Evolutionary conservation across 1,284 basidiomycete species (phyloP).

Genomic region (Meira miltonrushii): DNA sequence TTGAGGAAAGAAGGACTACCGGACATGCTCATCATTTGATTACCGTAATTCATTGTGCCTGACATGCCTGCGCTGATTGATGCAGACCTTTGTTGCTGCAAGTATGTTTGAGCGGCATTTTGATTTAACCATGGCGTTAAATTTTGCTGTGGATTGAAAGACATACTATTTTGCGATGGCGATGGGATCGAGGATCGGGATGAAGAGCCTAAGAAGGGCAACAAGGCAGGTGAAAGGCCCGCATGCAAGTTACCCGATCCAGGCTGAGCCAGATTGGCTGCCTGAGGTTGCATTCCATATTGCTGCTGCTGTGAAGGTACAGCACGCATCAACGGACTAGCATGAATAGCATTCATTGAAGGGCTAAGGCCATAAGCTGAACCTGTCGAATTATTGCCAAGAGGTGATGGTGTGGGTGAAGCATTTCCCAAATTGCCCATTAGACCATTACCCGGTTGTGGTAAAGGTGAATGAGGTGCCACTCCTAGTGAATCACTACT

Average conservation of each 20-base stretch:
- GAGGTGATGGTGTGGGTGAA: not conserved
- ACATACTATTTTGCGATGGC: not conserved
- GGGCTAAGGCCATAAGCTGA: too few species aligned
- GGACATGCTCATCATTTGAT: not conserved
- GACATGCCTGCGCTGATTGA: slow-evolving; percentile 6
- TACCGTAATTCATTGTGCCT: not conserved
- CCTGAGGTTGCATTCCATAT: not conserved
- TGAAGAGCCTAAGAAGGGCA: slow-evolving; percentile 7
- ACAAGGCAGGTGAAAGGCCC: slow-evolving; percentile 7
- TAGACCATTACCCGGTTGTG: too few species aligned
- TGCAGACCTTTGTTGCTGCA: slow-evolving; percentile 2
- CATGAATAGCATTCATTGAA: too few species aligned
- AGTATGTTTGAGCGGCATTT: not conserved
- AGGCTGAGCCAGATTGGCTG: not conserved
- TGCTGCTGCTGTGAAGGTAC: slow-evolving; percentile 10
- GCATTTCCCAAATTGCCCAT: too few species aligned
- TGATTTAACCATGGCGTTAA: not conserved
- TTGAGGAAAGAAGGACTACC: not conserved
- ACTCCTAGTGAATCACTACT: too few species aligned
- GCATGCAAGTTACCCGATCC: too few species aligned
- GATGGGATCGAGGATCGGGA: not conserved
- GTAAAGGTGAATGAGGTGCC: too few species aligned
- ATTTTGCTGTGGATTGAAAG: not conserved
- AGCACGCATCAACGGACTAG: not conserved
- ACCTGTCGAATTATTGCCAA: not conserved